Base-by-base conservation (phyloP, 495 filamentous ascomycete species). In the Xylaria bambusicola region DNA sequence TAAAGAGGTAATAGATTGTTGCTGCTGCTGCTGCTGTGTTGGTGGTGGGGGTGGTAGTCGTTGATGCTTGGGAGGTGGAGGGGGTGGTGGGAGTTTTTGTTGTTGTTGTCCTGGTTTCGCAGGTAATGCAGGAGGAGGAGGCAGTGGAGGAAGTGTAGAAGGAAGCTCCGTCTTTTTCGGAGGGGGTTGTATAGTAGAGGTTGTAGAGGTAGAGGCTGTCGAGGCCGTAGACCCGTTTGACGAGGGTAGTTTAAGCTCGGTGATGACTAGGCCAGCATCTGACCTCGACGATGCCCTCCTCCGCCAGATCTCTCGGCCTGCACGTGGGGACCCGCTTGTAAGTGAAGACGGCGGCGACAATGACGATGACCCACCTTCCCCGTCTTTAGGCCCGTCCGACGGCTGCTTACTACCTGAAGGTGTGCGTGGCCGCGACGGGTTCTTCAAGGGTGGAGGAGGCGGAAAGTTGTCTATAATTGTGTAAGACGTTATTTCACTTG, bases 211-310 rank as follows among this genome's bases (percentile, higher is more conserved):
- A 61, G 69, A 60, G 58, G 74, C 76, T 23, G n/a, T n/a, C n/a
- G n/a, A n/a, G n/a, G n/a, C n/a, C n/a, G 77, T 81, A 18, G 77
- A 80, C 20, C 77, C 77, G 64, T 80, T 69, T 27, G 76, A 79
- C 41, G 51, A 60, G 31, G 69, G 66, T 27, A 81, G 62, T 55
- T 74, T 78, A 52, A 81, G 76, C 38, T 75, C 74, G 1, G 76
- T 66, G 13, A 80, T 68, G 18, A 71, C 70, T 23, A 77, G 48
- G 54, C 62, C 74, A 35, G 67, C 67, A 38, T 81, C 77, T 44
- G 63, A 66, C 62, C 69, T 78, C 10, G 73, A 61, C 21, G 78
- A 80, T 58, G 76, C 69, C n/a, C 78, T 70, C 17, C 67, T 36
- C 35, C 73, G 70, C 77, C 77, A 79, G 42, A 81, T 73, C 48